Conservation (phyloP, 352 stramenopile genomes). For the Phytophthora multivora region DNA sequence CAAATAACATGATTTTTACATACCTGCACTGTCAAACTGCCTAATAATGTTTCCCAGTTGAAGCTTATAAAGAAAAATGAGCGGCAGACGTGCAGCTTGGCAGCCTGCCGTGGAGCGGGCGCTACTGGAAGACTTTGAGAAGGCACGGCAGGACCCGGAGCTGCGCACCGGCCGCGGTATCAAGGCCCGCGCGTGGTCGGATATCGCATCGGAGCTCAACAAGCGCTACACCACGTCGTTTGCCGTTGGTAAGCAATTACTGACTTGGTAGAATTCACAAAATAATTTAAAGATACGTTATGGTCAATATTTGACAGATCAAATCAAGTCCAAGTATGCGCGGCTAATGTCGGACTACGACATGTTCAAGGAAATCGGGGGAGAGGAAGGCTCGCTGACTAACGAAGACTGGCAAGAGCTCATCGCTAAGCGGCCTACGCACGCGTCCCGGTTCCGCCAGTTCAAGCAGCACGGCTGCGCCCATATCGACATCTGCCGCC, state of each 20-base stretch:
- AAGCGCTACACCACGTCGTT: constrained; percentile 29
- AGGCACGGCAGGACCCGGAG: constrained; percentile 32
- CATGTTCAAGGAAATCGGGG: constrained; percentile 27
- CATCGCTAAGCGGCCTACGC: constrained; percentile 15
- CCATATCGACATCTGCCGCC: constrained; percentile 30
- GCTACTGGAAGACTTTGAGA: constrained; percentile 41
- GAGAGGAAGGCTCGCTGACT: constrained; percentile 6
- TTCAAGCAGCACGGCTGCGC: constrained; percentile 36
- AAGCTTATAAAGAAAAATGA: constrained; percentile 27
- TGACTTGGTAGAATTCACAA: background rate
- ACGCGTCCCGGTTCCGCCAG: constrained; percentile 31
- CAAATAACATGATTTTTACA: constrained; percentile 7
- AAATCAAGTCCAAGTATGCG: constrained; percentile 45
- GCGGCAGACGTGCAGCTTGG: constrained; percentile 30
- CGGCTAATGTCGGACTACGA: constrained; percentile 42
- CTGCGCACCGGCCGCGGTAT: constrained; percentile 28
- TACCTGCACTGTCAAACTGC: constrained; percentile 13
- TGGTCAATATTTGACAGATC: constrained; percentile 21
- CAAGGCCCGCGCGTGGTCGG: constrained; percentile 18
- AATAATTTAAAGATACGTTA: background rate
- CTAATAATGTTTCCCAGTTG: constrained; percentile 14
- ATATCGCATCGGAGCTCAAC: constrained; percentile 35
- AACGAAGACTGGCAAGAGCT: constrained; percentile 31
- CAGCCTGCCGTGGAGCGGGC: constrained; percentile 23
- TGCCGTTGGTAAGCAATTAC: constrained; percentile 23